phyloP scores from a whole-genome alignment of 495 filamentous ascomycete genomes.

The Penicilliopsis zonata region DNA sequence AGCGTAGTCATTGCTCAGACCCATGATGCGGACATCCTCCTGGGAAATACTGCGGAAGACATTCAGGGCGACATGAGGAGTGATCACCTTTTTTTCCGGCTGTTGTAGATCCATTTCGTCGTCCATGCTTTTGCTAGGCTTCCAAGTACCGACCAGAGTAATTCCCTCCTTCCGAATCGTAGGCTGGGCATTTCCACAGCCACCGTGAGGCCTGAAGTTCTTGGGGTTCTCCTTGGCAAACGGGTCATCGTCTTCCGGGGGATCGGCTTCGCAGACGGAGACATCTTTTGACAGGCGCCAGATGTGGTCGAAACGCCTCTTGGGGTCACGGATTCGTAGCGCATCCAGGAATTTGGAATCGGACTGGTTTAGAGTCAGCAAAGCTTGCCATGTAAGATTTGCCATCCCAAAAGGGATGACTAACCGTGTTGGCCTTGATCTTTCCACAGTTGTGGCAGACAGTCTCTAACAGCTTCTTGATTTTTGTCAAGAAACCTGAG shows the following conservation, averaged over 20 bases:
- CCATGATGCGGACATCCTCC: slow-evolving; percentile 73
- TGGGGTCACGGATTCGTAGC: slow-evolving; percentile 74
- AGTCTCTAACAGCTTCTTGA: slow-evolving; percentile 94
- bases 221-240: slow-evolving; percentile 36
- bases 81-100: slow-evolving; percentile 73
- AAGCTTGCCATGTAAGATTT: slow-evolving; percentile 33
- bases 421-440: slow-evolving; percentile 88
- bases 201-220: slow-evolving; percentile 56
- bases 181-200: slow-evolving; percentile 86
- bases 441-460: slow-evolving; percentile 98
- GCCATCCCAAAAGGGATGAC: slow-evolving; percentile 51
- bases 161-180: slow-evolving; percentile 76
- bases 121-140: slow-evolving; percentile 54
- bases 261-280: slow-evolving; percentile 65
- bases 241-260: slow-evolving; percentile 44
- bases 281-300: slow-evolving; percentile 84
- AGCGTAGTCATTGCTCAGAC: slow-evolving; percentile 84
- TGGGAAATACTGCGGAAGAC: slow-evolving; percentile 74
- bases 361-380: slow-evolving; percentile 63
- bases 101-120: slow-evolving; percentile 51
- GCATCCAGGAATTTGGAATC: slow-evolving; percentile 75
- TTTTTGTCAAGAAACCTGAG: slow-evolving; percentile 84
- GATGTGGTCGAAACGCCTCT: slow-evolving; percentile 80
- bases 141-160: slow-evolving; percentile 71
- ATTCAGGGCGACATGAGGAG: slow-evolving; percentile 70